Evolutionary conservation across 2,329 filamentous ascomycete genomes (phyloP).

Genomic region (Fusarium marasasianum): DNA sequence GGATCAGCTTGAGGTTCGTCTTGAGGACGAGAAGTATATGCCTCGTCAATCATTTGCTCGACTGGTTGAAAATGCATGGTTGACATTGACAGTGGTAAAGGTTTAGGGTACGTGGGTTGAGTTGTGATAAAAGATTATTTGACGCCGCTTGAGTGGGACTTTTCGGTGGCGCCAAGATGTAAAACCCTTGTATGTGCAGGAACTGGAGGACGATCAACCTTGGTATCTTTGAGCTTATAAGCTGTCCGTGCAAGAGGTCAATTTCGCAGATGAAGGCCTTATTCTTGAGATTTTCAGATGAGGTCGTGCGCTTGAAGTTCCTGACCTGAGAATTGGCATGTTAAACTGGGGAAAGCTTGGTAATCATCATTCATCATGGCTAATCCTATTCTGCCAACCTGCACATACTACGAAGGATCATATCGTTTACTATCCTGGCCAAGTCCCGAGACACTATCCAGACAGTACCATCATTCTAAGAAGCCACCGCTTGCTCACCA

Average conservation of each 20-base stretch:
- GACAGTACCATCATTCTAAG: not conserved
- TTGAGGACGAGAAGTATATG: slow-evolving; percentile 35
- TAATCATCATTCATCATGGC: slow-evolving; percentile 14
- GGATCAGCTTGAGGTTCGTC: slow-evolving; percentile 17
- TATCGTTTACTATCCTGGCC: not conserved
- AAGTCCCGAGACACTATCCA: not conserved
- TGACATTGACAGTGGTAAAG: not conserved
- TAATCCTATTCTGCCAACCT: not conserved
- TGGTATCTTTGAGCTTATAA: not conserved
- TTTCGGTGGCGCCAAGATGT: not conserved
- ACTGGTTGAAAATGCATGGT: slow-evolving; percentile 50
- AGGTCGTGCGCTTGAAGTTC: not conserved
- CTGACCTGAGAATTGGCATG: not conserved
- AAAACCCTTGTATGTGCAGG: slow-evolving; percentile 9
- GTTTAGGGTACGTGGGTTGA: slow-evolving; percentile 17
- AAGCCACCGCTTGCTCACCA: slow-evolving; percentile 15
- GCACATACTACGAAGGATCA: not conserved
- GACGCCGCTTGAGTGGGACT: slow-evolving; percentile 9
- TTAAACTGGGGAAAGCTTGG: not conserved
- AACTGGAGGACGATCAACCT: not conserved
- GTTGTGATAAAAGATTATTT: not conserved
- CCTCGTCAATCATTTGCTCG: slow-evolving; percentile 43
- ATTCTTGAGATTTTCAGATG: not conserved
- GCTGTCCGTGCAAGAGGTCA: not conserved
- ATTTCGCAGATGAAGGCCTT: not conserved